phyloP scores from a whole-genome alignment of 208 protist species.

The Tritrichomonas musculus region DNA sequence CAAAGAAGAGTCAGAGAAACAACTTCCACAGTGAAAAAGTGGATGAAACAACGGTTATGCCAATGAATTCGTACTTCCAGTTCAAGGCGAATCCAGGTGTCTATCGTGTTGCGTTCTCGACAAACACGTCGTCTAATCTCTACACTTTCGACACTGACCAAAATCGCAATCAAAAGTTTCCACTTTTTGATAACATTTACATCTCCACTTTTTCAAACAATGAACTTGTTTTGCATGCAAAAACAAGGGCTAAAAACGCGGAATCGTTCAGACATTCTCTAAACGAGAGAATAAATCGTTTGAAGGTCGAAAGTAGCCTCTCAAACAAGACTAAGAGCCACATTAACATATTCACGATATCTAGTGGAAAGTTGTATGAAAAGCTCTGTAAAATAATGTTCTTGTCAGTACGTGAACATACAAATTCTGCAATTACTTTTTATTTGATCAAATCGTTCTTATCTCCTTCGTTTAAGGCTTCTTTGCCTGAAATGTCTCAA shows the following conservation, averaged over 20 bases:
- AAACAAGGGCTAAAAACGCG: no score
- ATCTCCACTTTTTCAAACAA: no score
- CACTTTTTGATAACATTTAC: no score
- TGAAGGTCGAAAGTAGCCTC: no score
- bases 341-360: background rate
- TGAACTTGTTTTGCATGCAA: no score
- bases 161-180: background rate
- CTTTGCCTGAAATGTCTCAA: constrained; percentile 63
- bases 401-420: background rate
- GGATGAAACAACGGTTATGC: background rate
- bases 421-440: constrained; percentile 81
- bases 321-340: background rate
- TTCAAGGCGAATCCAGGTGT: background rate
- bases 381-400: background rate
- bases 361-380: background rate
- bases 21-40: background rate
- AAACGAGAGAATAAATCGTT: no score
- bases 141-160: no score
- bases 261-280: no score
- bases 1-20: no score
- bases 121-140: no score
- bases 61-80: background rate
- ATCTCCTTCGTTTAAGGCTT: constrained; percentile 81
- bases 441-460: constrained; percentile 95
- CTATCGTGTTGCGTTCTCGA: background rate